Evolutionary conservation across 2,329 filamentous ascomycete genomes (phyloP).

Genomic region (Paecilomyces formosus): DNA sequence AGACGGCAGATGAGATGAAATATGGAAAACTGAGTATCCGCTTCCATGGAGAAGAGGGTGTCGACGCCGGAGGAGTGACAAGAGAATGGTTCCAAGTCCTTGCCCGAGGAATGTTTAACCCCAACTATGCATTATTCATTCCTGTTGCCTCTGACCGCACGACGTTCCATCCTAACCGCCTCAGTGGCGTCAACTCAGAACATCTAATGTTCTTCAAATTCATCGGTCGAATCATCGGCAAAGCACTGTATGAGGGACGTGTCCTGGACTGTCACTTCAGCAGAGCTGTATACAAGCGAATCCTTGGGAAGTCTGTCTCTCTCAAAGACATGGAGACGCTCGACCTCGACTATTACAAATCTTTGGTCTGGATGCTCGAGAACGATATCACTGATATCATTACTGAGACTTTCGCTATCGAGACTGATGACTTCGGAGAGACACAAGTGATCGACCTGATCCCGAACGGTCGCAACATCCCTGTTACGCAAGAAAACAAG

Average conservation of each 20-base stretch:
- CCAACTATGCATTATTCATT: slow-evolving; percentile 92
- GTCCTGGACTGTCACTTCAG: slow-evolving; percentile 98
- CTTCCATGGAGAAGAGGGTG: slow-evolving; percentile 94
- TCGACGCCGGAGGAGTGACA: slow-evolving; percentile 94
- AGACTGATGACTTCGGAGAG: slow-evolving; percentile 89
- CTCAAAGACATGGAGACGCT: slow-evolving; percentile 99
- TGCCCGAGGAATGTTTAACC: slow-evolving; percentile 96
- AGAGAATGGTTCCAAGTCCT: slow-evolving; percentile 99
- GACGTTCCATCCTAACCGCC: slow-evolving; percentile 95
- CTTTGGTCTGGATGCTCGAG: slow-evolving; percentile 93
- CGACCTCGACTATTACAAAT: slow-evolving; percentile 98
- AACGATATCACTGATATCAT: slow-evolving; percentile 98
- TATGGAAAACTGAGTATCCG: slow-evolving; percentile 97
- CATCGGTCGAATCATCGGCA: slow-evolving; percentile 95
- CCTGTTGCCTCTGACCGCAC: slow-evolving; percentile 95
- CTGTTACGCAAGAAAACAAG: slow-evolving; percentile 97
- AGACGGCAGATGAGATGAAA: slow-evolving; percentile 94
- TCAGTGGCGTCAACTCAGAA: slow-evolving; percentile 89
- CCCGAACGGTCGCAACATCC: slow-evolving; percentile 79
- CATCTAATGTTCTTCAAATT: slow-evolving; percentile 99
- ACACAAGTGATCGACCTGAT: slow-evolving; percentile 80
- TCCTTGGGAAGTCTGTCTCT: slow-evolving; percentile 87
- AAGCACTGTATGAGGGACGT: slow-evolving; percentile 91
- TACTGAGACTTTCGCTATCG: slow-evolving; percentile 89
- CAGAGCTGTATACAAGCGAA: slow-evolving; percentile 95